Conservation (phyloP, 306 rosid species). For the Cyclanthera cordifolia region DNA sequence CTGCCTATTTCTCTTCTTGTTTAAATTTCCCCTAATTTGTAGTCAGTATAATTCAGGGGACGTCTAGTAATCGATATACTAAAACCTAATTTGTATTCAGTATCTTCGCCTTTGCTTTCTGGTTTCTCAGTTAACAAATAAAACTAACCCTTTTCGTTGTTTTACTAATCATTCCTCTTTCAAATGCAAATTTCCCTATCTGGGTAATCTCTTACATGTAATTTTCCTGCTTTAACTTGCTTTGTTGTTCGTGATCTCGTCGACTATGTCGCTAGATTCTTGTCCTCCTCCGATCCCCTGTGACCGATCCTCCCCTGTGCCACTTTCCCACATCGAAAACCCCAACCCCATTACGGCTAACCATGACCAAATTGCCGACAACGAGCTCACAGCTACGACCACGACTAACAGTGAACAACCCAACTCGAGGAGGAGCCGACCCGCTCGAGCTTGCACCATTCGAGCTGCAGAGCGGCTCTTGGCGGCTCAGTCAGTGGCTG, state of each 20-base stretch:
- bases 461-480: conserved; percentile 66
- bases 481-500: conserved; percentile 28
- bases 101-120: neutral
- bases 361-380: conserved; percentile 21
- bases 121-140: conserved; percentile 21
- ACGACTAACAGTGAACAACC: conserved; percentile 13
- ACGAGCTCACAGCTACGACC: conserved; percentile 27
- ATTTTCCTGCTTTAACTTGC: conserved; percentile 40
- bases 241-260: conserved; percentile 39
- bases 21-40: conserved; percentile 6
- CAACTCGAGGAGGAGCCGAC: conserved; percentile 62
- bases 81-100: neutral
- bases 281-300: conserved; percentile 44
- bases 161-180: conserved; percentile 15
- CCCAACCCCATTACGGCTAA: conserved; percentile 24
- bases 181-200: conserved; percentile 37
- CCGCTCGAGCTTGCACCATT: conserved; percentile 87
- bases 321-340: conserved; percentile 14
- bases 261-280: conserved; percentile 53
- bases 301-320: conserved; percentile 51
- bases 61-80: no score
- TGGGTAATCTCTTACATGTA: conserved; percentile 44
- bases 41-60: neutral
- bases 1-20: no score
- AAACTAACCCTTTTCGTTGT: conserved; percentile 14